A percentile compares a stretch with the other conserved stretches of the same genome.
phyloP scores from a whole-genome alignment of 148 eudicot species.

The Tetragonia tetragonoides region DNA sequence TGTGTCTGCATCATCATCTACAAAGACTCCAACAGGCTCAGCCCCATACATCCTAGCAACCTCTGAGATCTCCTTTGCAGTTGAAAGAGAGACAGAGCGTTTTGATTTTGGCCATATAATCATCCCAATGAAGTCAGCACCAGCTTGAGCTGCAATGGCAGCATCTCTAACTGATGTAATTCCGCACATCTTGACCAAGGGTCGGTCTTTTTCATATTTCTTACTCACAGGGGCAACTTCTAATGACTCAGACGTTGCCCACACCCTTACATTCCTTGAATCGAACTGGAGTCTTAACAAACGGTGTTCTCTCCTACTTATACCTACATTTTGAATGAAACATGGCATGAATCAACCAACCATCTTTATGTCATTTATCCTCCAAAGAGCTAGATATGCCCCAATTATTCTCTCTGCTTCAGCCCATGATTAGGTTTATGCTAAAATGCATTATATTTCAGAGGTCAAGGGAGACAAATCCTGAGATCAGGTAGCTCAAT shows the following conservation, averaged over 20 bases:
- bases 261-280: constrained; percentile 27
- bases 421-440: neutral
- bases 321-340: constrained; percentile 20
- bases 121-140: constrained; percentile 93
- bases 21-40: constrained; percentile 90
- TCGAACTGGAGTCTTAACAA: constrained; percentile 20
- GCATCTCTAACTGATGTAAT: constrained; percentile 92
- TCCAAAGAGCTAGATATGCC: neutral
- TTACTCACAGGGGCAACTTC: constrained; percentile 20
- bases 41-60: constrained; percentile 79
- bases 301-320: constrained; percentile 15
- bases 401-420: neutral
- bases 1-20: constrained; percentile 78
- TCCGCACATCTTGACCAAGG: constrained; percentile 94
- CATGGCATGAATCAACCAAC: neutral
- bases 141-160: constrained; percentile 92
- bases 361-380: neutral
- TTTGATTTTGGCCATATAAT: constrained; percentile 95
- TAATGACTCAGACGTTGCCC: constrained; percentile 28
- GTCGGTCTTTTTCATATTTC: constrained; percentile 35
- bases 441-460: neutral
- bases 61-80: constrained; percentile 84
- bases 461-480: neutral
- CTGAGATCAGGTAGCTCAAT: neutral
- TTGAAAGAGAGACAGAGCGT: constrained; percentile 69